phyloP scores from a whole-genome alignment of 257 asterid genomes.

The Solanum megistacrolobum region DNA sequence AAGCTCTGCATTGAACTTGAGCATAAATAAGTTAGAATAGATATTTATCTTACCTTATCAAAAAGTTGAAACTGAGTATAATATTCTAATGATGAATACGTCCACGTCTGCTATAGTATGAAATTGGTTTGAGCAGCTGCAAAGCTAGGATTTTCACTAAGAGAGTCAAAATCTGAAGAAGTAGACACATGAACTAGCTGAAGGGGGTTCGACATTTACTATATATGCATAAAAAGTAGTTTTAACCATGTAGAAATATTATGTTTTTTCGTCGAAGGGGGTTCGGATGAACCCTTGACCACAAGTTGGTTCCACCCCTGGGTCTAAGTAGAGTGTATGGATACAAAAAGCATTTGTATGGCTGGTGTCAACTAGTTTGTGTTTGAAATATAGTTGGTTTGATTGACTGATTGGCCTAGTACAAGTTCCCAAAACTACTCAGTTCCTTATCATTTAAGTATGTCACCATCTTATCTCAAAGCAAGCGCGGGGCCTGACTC shows the following conservation, averaged over 20 bases:
- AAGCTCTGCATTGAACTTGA: background rate
- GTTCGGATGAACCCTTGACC: rapidly evolving
- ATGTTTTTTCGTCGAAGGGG: background rate
- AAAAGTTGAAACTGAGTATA: background rate
- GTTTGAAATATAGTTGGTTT: background rate
- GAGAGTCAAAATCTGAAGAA: too few relatives aligned
- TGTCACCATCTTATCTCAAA: background rate
- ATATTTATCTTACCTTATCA: background rate
- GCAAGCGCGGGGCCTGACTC: background rate
- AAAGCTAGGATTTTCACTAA: too few relatives aligned
- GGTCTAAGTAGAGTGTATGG: background rate
- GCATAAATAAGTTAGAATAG: background rate
- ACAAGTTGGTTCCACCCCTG: background rate
- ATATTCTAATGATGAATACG: background rate
- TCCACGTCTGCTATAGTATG: background rate
- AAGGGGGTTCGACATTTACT: background rate
- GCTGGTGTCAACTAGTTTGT: background rate
- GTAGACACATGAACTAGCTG: background rate
- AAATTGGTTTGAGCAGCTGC: background rate
- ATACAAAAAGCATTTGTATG: background rate
- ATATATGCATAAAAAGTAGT: too few relatives aligned
- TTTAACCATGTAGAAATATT: background rate
- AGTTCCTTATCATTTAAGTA: background rate
- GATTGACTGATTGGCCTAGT: background rate
- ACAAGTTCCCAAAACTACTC: background rate